Evolutionary conservation across 345 rosid genomes (phyloP), one percentile per base, ranked within the genome.

Genomic region (Sisymbrium irio): DNA sequence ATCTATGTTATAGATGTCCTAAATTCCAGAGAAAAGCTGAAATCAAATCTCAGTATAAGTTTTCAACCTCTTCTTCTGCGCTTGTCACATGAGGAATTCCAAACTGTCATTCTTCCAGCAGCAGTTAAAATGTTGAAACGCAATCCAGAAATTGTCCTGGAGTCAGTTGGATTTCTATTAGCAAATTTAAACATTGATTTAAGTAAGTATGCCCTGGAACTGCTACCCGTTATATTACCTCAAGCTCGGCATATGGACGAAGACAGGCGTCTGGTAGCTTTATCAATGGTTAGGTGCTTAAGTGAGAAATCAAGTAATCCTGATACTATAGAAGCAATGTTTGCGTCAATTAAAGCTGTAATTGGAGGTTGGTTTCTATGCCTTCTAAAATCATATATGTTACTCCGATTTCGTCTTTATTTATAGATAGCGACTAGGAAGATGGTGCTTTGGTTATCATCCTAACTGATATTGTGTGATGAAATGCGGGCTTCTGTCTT

Each of bases 71-170:
- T 90, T 54, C 88, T 87, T 80, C 72, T 33, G 46, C 82, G 72
- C 28, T 76, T 90, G 81, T 82, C 85, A 25, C 94, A 85, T 75
- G 92, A 90, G 73, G 92, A 95, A 74, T 87, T 95, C 74, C 96
- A 88, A 75, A 85, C 78, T 72, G 75, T 80, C 54, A 87, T 95
- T 46, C 65, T 95, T 78, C 96, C 99, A n/a, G 79, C 98, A 53
- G 86, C 88, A 3, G 78, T 87, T 45, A 95, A 95, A 86, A 88
- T 92, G 99, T 76, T 95, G 70, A 95, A 90, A 83, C 97, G 99
- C 71, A 95, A 95, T 82, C 98, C 98, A 14, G 99, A 95, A 81
- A 88, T 95, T 81, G 87, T 86, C 42, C 67, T 95, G 78, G 99
- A 95, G 69, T 77, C 99, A 1, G 85, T 90, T 65, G 98, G 83